Evolutionary conservation across 257 asterid genomes (phyloP).

Genomic region (Solanum sejunctum): DNA sequence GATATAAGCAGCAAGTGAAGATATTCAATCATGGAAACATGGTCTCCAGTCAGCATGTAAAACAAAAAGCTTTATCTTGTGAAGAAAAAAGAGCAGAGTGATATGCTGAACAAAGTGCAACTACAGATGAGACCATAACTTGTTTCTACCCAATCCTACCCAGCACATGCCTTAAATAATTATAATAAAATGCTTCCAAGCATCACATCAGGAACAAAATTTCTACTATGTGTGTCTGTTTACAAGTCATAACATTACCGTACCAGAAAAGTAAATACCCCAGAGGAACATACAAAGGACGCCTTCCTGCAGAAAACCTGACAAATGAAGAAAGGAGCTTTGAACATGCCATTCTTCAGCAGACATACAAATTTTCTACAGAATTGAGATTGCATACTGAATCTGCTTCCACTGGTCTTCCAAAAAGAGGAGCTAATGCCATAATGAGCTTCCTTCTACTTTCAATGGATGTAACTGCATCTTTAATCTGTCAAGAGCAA

Average conservation of each 20-base stretch:
- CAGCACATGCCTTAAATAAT: neutral
- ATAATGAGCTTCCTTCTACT: constrained; percentile 57
- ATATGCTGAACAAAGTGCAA: neutral
- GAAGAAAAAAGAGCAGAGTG: neutral
- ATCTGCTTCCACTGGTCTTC: constrained; percentile 90
- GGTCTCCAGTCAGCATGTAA: neutral
- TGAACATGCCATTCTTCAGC: neutral
- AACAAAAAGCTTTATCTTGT: neutral
- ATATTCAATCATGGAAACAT: neutral
- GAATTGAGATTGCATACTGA: constrained; percentile 38
- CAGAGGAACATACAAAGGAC: constrained; percentile 59
- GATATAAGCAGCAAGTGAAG: neutral
- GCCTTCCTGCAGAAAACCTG: constrained; percentile 89
- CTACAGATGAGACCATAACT: neutral
- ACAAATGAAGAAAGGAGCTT: constrained; percentile 8
- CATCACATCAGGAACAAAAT: neutral
- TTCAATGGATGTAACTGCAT: constrained; percentile 67
- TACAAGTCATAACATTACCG: neutral
- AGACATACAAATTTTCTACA: neutral
- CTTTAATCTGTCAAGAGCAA: constrained; percentile 45
- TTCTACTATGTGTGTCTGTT: neutral
- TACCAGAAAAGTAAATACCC: constrained; percentile 79
- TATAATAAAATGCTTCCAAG: neutral
- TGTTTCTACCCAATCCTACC: neutral
- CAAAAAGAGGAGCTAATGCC: constrained; percentile 59